Conservation (phyloP, 106 monocot species). For the Dendrobium officinale region DNA sequence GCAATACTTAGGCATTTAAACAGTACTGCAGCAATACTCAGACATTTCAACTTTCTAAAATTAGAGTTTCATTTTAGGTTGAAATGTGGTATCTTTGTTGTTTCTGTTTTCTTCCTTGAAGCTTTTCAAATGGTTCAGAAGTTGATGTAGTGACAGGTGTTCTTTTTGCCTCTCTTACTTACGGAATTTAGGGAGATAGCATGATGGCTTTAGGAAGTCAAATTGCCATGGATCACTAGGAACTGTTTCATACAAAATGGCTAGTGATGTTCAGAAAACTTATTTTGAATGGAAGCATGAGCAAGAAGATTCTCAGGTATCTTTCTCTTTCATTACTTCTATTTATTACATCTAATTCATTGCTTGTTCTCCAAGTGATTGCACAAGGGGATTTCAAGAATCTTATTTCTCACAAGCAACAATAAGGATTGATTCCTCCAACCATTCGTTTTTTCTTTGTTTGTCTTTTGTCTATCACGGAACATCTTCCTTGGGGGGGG, state of each 20-base stretch:
- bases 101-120: neutral
- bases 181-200: neutral
- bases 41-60: neutral
- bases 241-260: neutral
- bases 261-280: slow-evolving; percentile 6
- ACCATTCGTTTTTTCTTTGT: neutral
- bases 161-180: neutral
- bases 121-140: neutral
- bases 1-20: neutral
- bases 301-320: slow-evolving; percentile 7
- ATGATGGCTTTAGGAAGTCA: neutral
- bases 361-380: neutral
- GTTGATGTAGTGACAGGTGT: neutral
- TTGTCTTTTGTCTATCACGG: neutral
- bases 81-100: neutral
- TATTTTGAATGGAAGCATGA: slow-evolving; percentile 6
- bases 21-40: neutral
- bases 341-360: neutral
- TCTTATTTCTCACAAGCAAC: neutral
- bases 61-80: neutral
- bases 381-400: neutral
- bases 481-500: neutral
- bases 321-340: neutral
- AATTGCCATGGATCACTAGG: neutral
- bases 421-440: neutral